Conservation (phyloP, 768 basidiomycete genomes). For the Collybia sordida region DNA sequence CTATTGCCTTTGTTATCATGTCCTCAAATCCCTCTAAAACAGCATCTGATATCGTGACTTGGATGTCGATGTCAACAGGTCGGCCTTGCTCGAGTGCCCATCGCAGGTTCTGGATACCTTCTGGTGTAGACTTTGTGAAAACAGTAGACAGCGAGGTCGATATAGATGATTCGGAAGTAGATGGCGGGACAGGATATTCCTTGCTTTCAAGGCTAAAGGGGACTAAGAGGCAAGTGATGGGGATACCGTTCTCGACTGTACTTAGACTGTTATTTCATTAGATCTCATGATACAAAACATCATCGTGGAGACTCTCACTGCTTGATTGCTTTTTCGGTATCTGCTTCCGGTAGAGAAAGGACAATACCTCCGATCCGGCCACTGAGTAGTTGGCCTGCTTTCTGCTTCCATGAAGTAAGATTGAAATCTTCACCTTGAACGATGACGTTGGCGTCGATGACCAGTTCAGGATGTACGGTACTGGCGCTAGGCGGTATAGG, state of each 20-base stretch:
- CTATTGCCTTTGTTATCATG: slow-evolving; percentile 61
- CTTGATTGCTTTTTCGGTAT: slow-evolving; percentile 41
- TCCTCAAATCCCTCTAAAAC: slow-evolving; percentile 70
- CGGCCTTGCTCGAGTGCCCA: slow-evolving; percentile 66
- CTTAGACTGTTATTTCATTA: slow-evolving; percentile 6
- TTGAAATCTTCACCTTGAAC: slow-evolving; percentile 37
- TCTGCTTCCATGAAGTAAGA: slow-evolving; percentile 51
- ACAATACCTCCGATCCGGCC: slow-evolving; percentile 56
- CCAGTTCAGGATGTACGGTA: slow-evolving; percentile 55
- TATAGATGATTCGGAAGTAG: slow-evolving; percentile 36
- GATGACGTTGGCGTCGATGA: slow-evolving; percentile 71
- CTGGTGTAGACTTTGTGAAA: slow-evolving; percentile 49
- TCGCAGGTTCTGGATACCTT: slow-evolving; percentile 52
- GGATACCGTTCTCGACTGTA: slow-evolving; percentile 14
- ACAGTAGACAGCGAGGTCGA: slow-evolving; percentile 57
- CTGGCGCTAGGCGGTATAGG: slow-evolving; percentile 70
- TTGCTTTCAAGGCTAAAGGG: slow-evolving; percentile 60
- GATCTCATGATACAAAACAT: background rate
- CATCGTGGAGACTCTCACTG: slow-evolving; percentile 38
- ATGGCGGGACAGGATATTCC: slow-evolving; percentile 35
- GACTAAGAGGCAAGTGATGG: slow-evolving; percentile 56
- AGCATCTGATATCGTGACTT: slow-evolving; percentile 51
- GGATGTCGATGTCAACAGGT: slow-evolving; percentile 72
- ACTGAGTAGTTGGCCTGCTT: slow-evolving; percentile 45
- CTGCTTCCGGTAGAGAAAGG: slow-evolving; percentile 43